Evolutionary conservation across 2,329 filamentous ascomycete genomes (phyloP).

Genomic region (Clonostachys byssicola): DNA sequence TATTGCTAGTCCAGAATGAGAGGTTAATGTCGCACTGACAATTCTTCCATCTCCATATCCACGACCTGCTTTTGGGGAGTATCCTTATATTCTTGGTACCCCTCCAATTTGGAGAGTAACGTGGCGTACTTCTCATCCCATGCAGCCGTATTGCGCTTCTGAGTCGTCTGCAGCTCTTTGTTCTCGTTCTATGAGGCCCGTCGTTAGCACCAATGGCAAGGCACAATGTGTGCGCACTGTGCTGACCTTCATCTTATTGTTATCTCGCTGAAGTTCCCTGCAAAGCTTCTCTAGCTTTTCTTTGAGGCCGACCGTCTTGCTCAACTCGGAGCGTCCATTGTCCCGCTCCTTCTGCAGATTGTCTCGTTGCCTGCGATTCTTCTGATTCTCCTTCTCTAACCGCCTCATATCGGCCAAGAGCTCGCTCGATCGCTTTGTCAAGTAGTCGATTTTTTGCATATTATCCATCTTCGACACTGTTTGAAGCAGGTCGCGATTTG

Average conservation of each 20-base stretch:
- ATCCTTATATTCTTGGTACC: constrained; percentile 83
- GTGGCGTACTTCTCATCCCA: constrained; percentile 83
- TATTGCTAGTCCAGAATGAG: background rate
- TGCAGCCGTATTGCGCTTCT: constrained; percentile 76
- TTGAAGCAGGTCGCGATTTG: constrained; percentile 83
- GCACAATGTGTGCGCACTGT: background rate
- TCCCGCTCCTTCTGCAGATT: constrained; percentile 97
- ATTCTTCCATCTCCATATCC: constrained; percentile 83
- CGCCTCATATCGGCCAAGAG: constrained; percentile 93
- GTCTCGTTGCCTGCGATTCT: constrained; percentile 93
- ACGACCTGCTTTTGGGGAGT: constrained; percentile 75
- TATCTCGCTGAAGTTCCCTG: constrained; percentile 90
- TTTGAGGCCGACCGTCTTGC: constrained; percentile 85
- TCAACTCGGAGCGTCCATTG: constrained; percentile 79
- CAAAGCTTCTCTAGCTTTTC: constrained; percentile 97
- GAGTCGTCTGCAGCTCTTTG: constrained; percentile 81
- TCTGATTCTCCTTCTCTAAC: constrained; percentile 87
- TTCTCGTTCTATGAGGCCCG: constrained; percentile 69
- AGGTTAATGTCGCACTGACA: constrained; percentile 51
- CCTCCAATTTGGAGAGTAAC: constrained; percentile 79
- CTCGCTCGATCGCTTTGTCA: constrained; percentile 89
- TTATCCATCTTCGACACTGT: constrained; percentile 90
- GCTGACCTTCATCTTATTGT: constrained; percentile 92
- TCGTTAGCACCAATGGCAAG: background rate
- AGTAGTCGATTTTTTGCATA: constrained; percentile 83